A percentile compares a stretch with the other conserved stretches of the same genome.
Conservation (phyloP, 108 stramenopile genomes). For the Conticribra guillardii region DNA sequence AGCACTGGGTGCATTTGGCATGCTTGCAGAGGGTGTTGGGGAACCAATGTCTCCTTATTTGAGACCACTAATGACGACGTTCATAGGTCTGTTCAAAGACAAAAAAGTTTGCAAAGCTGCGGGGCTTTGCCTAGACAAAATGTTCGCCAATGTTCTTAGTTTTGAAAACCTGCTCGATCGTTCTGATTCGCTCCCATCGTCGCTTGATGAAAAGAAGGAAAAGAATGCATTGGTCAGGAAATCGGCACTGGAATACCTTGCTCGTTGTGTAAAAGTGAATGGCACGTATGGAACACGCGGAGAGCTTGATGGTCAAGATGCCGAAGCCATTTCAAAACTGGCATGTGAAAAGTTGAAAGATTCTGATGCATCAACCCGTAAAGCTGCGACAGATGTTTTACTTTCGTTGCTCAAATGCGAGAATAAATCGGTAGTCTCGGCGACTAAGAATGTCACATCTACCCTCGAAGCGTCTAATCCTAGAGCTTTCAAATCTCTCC, state of each 20-base stretch:
- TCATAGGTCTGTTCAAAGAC: slow-evolving; percentile 79
- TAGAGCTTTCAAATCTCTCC: slow-evolving; percentile 74
- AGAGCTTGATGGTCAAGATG: slow-evolving; percentile 39
- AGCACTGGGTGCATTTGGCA: slow-evolving; percentile 70
- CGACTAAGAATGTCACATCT: slow-evolving; percentile 37
- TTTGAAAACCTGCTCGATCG: slow-evolving; percentile 80
- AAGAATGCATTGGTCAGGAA: slow-evolving; percentile 82
- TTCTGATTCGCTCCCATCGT: slow-evolving; percentile 63
- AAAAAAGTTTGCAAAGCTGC: slow-evolving; percentile 81
- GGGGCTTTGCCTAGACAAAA: slow-evolving; percentile 64
- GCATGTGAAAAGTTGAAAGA: slow-evolving; percentile 67
- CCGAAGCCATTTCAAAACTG: slow-evolving; percentile 47
- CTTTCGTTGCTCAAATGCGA: slow-evolving; percentile 50
- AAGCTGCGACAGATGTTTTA: slow-evolving; percentile 64
- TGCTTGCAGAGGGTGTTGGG: slow-evolving; percentile 88
- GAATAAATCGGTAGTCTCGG: slow-evolving; percentile 37
- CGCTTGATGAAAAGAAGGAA: slow-evolving; percentile 71
- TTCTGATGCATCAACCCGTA: slow-evolving; percentile 75
- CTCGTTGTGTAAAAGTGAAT: slow-evolving; percentile 63
- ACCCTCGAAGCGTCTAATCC: slow-evolving; percentile 61
- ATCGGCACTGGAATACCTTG: slow-evolving; percentile 65
- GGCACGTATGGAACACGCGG: slow-evolving; percentile 63
- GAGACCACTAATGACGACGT: slow-evolving; percentile 61
- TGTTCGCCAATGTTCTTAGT: slow-evolving; percentile 80
- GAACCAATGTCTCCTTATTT: slow-evolving; percentile 76